Percentiles rank a stretch among this genome's conserved stretches.
Evolutionary conservation across 164 flowering plant species (phyloP).

Genomic region (Warburgia ugandensis): DNA sequence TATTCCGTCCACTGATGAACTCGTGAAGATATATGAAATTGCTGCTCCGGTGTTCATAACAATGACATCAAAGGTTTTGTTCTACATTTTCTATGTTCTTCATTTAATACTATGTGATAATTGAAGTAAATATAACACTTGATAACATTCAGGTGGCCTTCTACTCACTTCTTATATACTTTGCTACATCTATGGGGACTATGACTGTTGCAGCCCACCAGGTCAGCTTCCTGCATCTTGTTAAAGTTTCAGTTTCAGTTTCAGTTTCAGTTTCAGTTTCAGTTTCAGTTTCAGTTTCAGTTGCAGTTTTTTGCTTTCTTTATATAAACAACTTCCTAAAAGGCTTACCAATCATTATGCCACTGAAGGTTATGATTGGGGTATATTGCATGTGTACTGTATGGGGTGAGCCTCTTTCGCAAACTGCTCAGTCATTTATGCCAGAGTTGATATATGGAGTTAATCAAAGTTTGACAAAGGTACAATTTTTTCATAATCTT

Average conservation of each 20-base stretch:
- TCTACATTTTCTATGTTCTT: not conserved
- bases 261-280: not conserved
- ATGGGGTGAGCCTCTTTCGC: constrained; percentile 95
- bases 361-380: constrained; percentile 83
- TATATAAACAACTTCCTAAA: not conserved
- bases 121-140: constrained; percentile 4
- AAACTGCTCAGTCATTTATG: constrained; percentile 99
- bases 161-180: constrained; percentile 64
- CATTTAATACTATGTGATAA: constrained; percentile 1
- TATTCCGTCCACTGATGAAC: constrained; percentile 60
- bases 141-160: constrained; percentile 53
- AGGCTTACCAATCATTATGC: not conserved
- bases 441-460: constrained; percentile 85
- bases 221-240: constrained; percentile 40
- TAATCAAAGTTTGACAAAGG: constrained; percentile 65
- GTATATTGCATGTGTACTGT: constrained; percentile 62
- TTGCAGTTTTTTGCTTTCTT: not conserved
- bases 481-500: constrained; percentile 19
- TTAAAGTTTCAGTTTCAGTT: constrained; percentile 2
- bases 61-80: constrained; percentile 78
- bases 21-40: constrained; percentile 54
- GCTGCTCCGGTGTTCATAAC: constrained; percentile 95
- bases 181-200: constrained; percentile 85
- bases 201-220: constrained; percentile 65
- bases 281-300: not conserved